A percentile compares a stretch with the other conserved stretches of the same genome.
Conservation (phyloP, 1,139 yeast species). For the Pichia sp. region DNA sequence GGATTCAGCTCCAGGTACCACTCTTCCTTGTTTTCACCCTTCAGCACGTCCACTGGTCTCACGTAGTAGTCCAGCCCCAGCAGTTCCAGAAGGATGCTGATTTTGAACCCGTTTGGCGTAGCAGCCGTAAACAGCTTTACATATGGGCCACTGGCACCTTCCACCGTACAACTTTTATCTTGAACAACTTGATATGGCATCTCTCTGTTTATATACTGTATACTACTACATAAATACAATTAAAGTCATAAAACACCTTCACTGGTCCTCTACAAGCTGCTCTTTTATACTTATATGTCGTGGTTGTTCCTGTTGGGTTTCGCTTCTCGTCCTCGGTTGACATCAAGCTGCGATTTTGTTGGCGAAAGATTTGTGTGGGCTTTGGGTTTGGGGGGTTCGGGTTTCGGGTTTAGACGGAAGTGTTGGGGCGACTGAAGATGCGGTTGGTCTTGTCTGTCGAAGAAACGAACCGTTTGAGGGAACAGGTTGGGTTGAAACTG, state of each 20-base stretch:
- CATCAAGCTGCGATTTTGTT: no score
- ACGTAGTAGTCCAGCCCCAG: slow-evolving; percentile 40
- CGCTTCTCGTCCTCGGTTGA: no score
- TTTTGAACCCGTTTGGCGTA: slow-evolving; percentile 55
- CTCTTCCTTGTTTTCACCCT: slow-evolving; percentile 36
- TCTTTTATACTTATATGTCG: no score
- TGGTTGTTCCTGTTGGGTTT: no score
- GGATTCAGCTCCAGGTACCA: slow-evolving; percentile 51
- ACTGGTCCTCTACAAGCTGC: no score
- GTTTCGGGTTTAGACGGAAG: not conserved
- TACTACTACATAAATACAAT: no score
- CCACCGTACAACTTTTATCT: no score
- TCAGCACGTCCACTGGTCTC: slow-evolving; percentile 31
- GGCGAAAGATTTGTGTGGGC: no score
- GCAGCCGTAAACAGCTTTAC: slow-evolving; percentile 36
- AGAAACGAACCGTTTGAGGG: slow-evolving; percentile 16
- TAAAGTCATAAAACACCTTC: no score
- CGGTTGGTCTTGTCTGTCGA: slow-evolving; percentile 14
- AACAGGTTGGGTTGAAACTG: slow-evolving; percentile 16
- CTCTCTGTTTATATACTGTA: no score
- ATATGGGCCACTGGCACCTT: slow-evolving; percentile 25
- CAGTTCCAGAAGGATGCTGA: slow-evolving; percentile 39
- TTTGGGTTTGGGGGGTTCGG: no score
- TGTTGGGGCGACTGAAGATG: slow-evolving; percentile 4
- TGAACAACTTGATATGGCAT: no score